These are phyloP conservation scores for Extremus antarcticus DNA, from an alignment of 495 filamentous ascomycete species.

Conservation along the genomic window DNA sequence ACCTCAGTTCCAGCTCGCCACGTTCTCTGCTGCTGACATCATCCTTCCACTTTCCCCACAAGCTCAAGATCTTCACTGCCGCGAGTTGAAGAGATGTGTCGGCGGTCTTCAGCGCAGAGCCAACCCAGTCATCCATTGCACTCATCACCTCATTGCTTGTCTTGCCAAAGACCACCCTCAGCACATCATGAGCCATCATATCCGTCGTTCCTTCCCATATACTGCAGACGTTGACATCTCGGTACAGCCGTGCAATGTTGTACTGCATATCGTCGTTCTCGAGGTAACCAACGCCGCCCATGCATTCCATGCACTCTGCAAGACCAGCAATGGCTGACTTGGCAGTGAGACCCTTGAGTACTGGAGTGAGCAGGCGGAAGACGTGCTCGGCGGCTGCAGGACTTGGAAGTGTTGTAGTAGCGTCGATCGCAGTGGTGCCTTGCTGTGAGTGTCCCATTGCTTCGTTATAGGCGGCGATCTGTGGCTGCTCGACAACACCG, in stretches of 20 bases:
- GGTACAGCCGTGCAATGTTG: conserved; percentile 53
- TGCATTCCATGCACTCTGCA: conserved; percentile 53
- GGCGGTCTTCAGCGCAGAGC: neutral
- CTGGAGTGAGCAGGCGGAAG: conserved; percentile 52
- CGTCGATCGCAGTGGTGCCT: neutral
- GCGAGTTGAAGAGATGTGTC: neutral
- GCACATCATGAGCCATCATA: conserved; percentile 51
- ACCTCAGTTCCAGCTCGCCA: conserved; percentile 20
- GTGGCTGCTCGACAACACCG: conserved; percentile 37
- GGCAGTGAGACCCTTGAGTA: conserved; percentile 52
- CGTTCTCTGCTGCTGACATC: neutral
- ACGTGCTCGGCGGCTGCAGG: conserved; percentile 26
- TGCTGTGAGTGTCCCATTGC: neutral
- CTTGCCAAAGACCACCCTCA: conserved; percentile 42
- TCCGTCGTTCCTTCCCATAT: conserved; percentile 74
- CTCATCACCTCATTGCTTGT: conserved; percentile 32
- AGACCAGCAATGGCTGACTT: conserved; percentile 44
- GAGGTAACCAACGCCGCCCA: conserved; percentile 66
- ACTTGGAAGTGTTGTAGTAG: neutral
- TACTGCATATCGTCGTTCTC: conserved; percentile 50
- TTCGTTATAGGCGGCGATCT: neutral
- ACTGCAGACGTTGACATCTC: conserved; percentile 52
- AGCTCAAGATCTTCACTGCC: neutral
- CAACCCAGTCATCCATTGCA: conserved; percentile 33
- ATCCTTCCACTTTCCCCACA: conserved; percentile 7